Evolutionary conservation across 768 basidiomycete species (phyloP).

Genomic region (Tricholoma flavovirens): DNA sequence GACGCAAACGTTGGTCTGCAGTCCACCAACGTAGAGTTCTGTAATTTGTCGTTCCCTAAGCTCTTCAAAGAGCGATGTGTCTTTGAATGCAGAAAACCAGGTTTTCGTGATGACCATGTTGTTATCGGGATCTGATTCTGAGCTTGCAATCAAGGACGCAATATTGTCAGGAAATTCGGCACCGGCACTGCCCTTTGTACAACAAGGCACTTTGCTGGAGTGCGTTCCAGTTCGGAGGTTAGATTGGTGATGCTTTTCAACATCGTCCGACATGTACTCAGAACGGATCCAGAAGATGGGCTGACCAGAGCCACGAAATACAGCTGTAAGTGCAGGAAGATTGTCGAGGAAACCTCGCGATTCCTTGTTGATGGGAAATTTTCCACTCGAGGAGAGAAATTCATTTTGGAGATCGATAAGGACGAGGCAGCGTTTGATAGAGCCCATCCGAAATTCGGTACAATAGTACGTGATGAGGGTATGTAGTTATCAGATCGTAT

Average conservation of each 20-base stretch:
- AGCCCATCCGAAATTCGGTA: background rate
- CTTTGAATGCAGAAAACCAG: slow-evolving; percentile 24
- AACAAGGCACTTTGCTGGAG: slow-evolving; percentile 19
- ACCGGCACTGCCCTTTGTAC: slow-evolving; percentile 14
- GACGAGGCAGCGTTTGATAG: slow-evolving; percentile 15
- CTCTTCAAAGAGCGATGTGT: slow-evolving; percentile 14
- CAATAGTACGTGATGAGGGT: background rate
- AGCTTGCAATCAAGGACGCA: slow-evolving; percentile 9
- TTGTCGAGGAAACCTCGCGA: slow-evolving; percentile 15
- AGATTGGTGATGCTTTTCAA: slow-evolving; percentile 1
- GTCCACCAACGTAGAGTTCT: slow-evolving; percentile 17
- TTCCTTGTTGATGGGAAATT: slow-evolving; percentile 17
- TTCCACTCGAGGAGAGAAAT: slow-evolving; percentile 17
- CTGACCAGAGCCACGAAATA: slow-evolving; percentile 13
- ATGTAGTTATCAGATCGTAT: too few relatives aligned
- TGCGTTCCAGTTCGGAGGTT: slow-evolving; percentile 18
- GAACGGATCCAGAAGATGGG: slow-evolving; percentile 19
- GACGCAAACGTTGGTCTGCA: slow-evolving; percentile 23
- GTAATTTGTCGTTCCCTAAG: slow-evolving; percentile 14
- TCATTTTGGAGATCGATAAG: slow-evolving; percentile 25
- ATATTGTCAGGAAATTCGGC: slow-evolving; percentile 16
- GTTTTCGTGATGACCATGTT: slow-evolving; percentile 18
- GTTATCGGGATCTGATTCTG: slow-evolving; percentile 3
- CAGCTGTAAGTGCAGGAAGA: slow-evolving; percentile 8
- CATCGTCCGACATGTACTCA: slow-evolving; percentile 12